Conservation (phyloP, 2,329 filamentous ascomycete species). For the Didymella glomerata region DNA sequence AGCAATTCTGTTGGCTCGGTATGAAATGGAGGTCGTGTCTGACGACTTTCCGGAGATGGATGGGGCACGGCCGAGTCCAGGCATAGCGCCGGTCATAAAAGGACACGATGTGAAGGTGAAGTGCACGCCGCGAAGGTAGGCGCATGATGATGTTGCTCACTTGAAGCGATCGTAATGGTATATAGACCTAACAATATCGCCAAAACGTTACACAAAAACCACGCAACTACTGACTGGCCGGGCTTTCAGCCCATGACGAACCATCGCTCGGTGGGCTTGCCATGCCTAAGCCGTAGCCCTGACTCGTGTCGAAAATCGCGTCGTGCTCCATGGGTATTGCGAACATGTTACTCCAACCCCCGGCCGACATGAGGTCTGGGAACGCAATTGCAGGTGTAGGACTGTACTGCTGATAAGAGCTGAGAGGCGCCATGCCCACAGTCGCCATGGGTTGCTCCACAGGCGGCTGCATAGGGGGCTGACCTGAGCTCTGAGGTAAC, state of each 20-base stretch:
- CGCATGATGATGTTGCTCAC: background rate
- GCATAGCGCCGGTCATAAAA: background rate
- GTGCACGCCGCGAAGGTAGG: background rate
- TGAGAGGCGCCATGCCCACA: constrained; percentile 32
- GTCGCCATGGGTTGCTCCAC: constrained; percentile 20
- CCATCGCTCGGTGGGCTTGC: constrained; percentile 35
- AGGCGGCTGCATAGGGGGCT: constrained; percentile 6
- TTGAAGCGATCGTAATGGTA: background rate
- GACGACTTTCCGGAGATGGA: background rate
- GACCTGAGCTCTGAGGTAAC: constrained; percentile 9
- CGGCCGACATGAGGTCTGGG: constrained; percentile 39
- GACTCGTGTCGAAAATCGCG: constrained; percentile 29
- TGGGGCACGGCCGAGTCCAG: background rate
- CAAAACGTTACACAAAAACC: background rate
- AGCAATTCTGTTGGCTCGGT: background rate
- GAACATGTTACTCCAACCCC: constrained; percentile 41
- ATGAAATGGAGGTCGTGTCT: background rate
- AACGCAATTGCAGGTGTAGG: constrained; percentile 34
- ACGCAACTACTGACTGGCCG: constrained; percentile 13
- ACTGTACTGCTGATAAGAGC: constrained; percentile 28
- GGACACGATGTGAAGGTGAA: background rate
- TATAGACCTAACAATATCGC: background rate
- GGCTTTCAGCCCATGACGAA: constrained; percentile 26
- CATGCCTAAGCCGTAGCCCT: constrained; percentile 33
- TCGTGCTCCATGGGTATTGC: constrained; percentile 42